Base-by-base conservation (phyloP, 805 yeast genomes). In the Kodamaea jinghongensis region DNA sequence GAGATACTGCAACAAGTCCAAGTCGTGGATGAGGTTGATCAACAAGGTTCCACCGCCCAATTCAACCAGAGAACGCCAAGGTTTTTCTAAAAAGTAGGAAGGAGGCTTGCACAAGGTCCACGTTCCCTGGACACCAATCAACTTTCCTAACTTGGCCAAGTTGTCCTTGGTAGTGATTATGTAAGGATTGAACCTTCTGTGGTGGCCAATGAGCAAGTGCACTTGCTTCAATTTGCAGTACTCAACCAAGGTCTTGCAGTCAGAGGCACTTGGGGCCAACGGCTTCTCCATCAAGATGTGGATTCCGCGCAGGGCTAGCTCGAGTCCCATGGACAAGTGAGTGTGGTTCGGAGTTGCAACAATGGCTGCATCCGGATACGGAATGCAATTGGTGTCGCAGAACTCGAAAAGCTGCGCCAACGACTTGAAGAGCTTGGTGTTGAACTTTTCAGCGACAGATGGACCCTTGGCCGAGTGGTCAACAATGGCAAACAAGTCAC, bases 331-430 rank as follows among this genome's bases (percentile, higher is more conserved):
- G 20, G 50, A 46, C 8, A 58, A 55, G 39, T 66, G 72, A n/a
- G 69, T 63, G 38, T 58, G 63, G 43, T 64, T 66, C 8, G 72
- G 72, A 5, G 72, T 66, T 35, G 66, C 62, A 8, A 66, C 54
- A 15, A 66, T 57, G 8, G 72, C 72, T 2, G 67, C 72, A 35
- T 61, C 60, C 1, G 71, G 69, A 17, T 53, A 46, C 17, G 35
- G 43, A 8, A 47, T 26, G 13, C 46, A 41, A 23, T 48, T 33
- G 10, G 31, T 28, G 8, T 61, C 52, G 33, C 63, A 56, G 41
- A 54, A 51, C 2, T 39, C 36, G 27, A 62, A 54, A 48, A 65
- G 43, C 16, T 60, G 59, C 9, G 54, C 52, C 29, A 66, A 42
- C 28, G 46, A 48, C 16, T 41, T 34, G 41, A 62, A 63, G 34